Conservation (phyloP, 768 basidiomycete species). For the Lactifluus subvellereus region DNA sequence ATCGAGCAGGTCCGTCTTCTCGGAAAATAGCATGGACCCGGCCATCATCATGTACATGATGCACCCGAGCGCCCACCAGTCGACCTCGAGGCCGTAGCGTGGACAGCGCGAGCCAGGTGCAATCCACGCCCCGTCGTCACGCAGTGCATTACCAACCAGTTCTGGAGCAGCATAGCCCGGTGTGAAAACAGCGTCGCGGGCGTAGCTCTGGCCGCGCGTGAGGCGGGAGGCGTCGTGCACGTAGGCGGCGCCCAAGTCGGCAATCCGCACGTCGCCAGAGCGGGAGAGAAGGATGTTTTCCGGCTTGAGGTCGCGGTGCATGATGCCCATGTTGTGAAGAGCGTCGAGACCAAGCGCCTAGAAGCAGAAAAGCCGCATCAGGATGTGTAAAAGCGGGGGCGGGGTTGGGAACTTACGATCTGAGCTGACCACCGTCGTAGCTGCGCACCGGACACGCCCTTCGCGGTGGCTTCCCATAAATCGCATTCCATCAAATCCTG, state of each 20-base stretch:
- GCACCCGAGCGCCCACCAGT: constrained; percentile 26
- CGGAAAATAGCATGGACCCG: constrained; percentile 20
- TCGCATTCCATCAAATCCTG: constrained; percentile 25
- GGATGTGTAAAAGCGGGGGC: not conserved
- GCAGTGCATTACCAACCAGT: constrained; percentile 13
- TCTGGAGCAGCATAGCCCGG: constrained; percentile 23
- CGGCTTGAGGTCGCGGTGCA: constrained; percentile 26
- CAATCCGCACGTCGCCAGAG: constrained; percentile 22
- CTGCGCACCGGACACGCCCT: constrained; percentile 7
- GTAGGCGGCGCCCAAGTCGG: constrained; percentile 23
- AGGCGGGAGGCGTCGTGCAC: constrained; percentile 20
- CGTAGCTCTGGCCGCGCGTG: constrained; percentile 17
- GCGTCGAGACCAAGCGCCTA: constrained; percentile 22
- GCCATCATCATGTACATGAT: constrained; percentile 23
- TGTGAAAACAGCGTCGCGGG: constrained; percentile 21
- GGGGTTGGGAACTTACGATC: constrained; percentile 10
- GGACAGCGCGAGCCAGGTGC: constrained; percentile 11
- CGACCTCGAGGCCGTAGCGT: constrained; percentile 22
- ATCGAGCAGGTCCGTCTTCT: constrained; percentile 19
- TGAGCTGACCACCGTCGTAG: constrained; percentile 23
- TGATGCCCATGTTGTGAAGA: constrained; percentile 24
- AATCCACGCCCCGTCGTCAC: constrained; percentile 18
- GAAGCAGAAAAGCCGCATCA: not conserved
- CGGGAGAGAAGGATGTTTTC: constrained; percentile 24
- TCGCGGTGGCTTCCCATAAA: constrained; percentile 17